phyloP scores from a whole-genome alignment of 2,329 filamentous ascomycete genomes.

The Alternaria sp. region DNA sequence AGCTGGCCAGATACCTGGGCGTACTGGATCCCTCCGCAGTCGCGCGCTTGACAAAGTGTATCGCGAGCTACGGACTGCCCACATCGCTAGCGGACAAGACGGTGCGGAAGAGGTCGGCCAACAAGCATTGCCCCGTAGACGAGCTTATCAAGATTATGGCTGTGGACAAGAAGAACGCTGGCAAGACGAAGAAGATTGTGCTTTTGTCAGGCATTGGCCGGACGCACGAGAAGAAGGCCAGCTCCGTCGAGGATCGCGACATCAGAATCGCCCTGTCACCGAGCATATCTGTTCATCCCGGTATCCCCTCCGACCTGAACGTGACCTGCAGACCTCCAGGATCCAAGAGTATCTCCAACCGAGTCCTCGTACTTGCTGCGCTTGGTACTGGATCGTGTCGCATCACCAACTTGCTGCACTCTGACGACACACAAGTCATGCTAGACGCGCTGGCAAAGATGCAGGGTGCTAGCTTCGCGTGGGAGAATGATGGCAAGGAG shows the following conservation, averaged over 20 bases:
- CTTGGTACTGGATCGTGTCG: slow-evolving; percentile 84
- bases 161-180: slow-evolving; percentile 98
- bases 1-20: slow-evolving; percentile 87
- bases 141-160: slow-evolving; percentile 90
- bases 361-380: slow-evolving; percentile 90
- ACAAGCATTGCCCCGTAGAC: slow-evolving; percentile 86
- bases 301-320: slow-evolving; percentile 68
- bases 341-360: slow-evolving; percentile 97
- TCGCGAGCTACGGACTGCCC: slow-evolving; percentile 90
- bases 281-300: slow-evolving; percentile 74
- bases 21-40: slow-evolving; percentile 86
- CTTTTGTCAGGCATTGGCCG: slow-evolving; percentile 88
- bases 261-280: slow-evolving; percentile 85
- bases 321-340: slow-evolving; percentile 87
- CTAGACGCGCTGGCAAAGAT: slow-evolving; percentile 86
- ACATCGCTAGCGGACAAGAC: slow-evolving; percentile 84
- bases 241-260: slow-evolving; percentile 82
- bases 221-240: slow-evolving; percentile 86
- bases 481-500: slow-evolving; percentile 93
- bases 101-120: slow-evolving; percentile 80
- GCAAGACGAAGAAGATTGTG: slow-evolving; percentile 93
- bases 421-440: slow-evolving; percentile 98
- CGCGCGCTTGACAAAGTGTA: slow-evolving; percentile 87
- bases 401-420: slow-evolving; percentile 91
- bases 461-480: slow-evolving; percentile 85